A percentile compares a stretch with the other conserved stretches of the same genome.
These are phyloP conservation scores for Gymnopilus junonius DNA, from an alignment of 768 basidiomycete genomes.

Conservation along the genomic window DNA sequence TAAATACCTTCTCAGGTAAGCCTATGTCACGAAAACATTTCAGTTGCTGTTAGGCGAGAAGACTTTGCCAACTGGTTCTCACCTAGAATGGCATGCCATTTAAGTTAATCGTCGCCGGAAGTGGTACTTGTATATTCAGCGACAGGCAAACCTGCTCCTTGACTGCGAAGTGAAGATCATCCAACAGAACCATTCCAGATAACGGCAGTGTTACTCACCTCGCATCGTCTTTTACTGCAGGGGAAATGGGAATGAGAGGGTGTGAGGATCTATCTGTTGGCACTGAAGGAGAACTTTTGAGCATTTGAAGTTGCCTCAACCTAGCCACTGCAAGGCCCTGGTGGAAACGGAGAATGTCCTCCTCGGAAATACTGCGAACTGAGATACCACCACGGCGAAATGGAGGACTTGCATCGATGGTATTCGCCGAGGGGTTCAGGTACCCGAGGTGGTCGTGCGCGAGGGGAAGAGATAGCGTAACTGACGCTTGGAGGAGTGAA, in stretches of 20 bases:
- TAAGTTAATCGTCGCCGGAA: no score
- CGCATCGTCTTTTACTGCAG: background rate
- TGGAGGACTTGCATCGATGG: background rate
- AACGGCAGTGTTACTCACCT: background rate
- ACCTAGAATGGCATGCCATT: no score
- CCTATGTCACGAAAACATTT: no score
- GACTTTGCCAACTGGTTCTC: no score
- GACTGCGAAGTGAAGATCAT: no score
- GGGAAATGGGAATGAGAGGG: background rate
- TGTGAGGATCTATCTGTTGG: background rate
- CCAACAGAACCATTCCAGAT: no score
- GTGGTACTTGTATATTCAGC: no score
- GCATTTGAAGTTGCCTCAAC: background rate
- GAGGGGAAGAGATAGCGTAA: background rate
- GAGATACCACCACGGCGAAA: background rate
- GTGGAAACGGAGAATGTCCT: background rate
- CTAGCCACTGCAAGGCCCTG: background rate
- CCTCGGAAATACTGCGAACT: background rate
- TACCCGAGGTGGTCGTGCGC: background rate
- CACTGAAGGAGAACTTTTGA: background rate
- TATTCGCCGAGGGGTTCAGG: background rate
- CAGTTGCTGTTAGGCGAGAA: no score
- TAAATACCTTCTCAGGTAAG: no score
- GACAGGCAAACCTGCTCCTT: no score
- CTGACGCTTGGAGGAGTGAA: background rate